These are phyloP conservation scores for Penicillium canescens DNA, from an alignment of 495 filamentous ascomycete species.

Conservation along the genomic window DNA sequence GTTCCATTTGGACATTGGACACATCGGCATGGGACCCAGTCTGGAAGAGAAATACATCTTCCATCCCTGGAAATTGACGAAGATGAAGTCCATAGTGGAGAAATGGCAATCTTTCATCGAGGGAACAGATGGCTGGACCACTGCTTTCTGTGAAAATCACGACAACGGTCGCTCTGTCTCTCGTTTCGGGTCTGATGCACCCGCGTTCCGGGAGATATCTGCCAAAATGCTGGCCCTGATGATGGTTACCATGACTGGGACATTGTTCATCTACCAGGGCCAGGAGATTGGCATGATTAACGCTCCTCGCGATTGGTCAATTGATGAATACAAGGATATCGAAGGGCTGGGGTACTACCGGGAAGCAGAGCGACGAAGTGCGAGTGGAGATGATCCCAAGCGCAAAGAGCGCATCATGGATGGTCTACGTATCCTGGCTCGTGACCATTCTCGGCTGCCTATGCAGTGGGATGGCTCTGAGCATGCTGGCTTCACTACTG, in stretches of 20 bases:
- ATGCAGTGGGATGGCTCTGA: slow-evolving; percentile 61
- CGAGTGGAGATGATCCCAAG: slow-evolving; percentile 9
- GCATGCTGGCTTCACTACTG: slow-evolving; percentile 42
- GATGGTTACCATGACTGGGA: slow-evolving; percentile 56
- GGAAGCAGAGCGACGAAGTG: slow-evolving; percentile 17
- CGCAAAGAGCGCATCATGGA: slow-evolving; percentile 13
- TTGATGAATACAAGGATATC: slow-evolving; percentile 64
- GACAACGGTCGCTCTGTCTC: slow-evolving; percentile 59
- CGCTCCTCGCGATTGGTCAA: slow-evolving; percentile 55
- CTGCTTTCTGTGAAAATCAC: slow-evolving; percentile 59
- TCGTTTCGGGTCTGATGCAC: slow-evolving; percentile 47
- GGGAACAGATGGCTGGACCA: slow-evolving; percentile 51
- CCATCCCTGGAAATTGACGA: slow-evolving; percentile 35
- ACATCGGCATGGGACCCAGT: slow-evolving; percentile 43
- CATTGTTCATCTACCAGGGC: slow-evolving; percentile 68
- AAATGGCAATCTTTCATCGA: slow-evolving; percentile 45
- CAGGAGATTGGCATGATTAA: slow-evolving; percentile 73
- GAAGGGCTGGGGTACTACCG: slow-evolving; percentile 58
- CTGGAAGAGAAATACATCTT: slow-evolving; percentile 36
- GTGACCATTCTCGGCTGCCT: slow-evolving; percentile 48
- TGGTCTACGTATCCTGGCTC: slow-evolving; percentile 30
- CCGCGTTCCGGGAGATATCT: slow-evolving; percentile 35
- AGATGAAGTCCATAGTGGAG: slow-evolving; percentile 36
- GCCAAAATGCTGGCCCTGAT: slow-evolving; percentile 61
- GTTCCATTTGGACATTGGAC: slow-evolving; percentile 52